Base-by-base conservation (phyloP, 2,329 filamentous ascomycete genomes). In the Blastomyces gilchristii region DNA sequence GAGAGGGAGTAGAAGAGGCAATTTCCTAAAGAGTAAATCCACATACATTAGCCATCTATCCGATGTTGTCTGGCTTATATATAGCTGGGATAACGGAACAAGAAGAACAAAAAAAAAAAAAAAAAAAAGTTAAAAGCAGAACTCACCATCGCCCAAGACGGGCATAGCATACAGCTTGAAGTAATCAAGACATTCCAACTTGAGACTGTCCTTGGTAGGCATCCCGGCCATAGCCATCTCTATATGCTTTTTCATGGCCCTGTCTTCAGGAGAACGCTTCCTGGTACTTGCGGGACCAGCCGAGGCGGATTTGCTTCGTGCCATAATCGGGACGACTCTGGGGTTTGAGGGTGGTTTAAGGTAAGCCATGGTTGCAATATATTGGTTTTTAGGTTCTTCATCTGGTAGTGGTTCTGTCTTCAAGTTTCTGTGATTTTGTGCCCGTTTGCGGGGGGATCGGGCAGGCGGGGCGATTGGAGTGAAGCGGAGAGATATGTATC, bases 1-100 rank as follows among this genome's bases (percentile, higher is more conserved):
- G 84, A 85, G 49, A 88, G 78, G 65, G 85, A 85, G 73, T 85
- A 84, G 77, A 88, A 88, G 47, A 88, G 81, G 73, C 86, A 88
- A 76, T 88, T 88, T 68, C 85, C 86, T 88, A 67, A 62, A 63
- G 63, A 60, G 59, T 25, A 43, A 58, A 16, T 58, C 6, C n/a
- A 41, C 37, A 25, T 43, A 22, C 6, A 58, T 58, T 63, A 54
- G 39, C 39, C 45, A 45, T 59, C 5, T 11, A 41, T 25, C 18
- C 25, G 31, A 56, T 37, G 45, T 1, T 49, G 6, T n/a, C 8
- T 22, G n/a, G 16, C 16, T 39, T 11, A 3, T 2, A 6, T 34
- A 56, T 43, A 60, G 64, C 18, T 25, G 43, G 49, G 8, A 22
- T 5, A 25, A 68, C 60, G 43, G 61, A 63, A 63, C 57, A 61